Base-by-base conservation (phyloP, 139 green algal species). In the Prasinococcaceae sp. region DNA sequence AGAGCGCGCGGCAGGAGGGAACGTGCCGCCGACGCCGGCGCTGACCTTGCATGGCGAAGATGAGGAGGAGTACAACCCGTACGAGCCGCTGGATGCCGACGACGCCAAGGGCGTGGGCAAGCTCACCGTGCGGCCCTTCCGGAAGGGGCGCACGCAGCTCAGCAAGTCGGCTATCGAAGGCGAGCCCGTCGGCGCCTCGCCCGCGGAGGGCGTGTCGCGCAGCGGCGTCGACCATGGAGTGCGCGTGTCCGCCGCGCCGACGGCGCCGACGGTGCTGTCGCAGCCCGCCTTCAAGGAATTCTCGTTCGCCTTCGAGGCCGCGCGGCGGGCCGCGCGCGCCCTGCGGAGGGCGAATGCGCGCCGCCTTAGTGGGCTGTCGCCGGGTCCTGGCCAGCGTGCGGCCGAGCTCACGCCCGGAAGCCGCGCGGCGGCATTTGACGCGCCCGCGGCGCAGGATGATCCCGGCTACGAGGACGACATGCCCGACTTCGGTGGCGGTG, bases 1-100 rank as follows among this genome's bases (percentile, higher is more conserved):
- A n/a, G n/a, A n/a, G n/a, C n/a, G n/a, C n/a, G 14, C 20, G 29
- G 20, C 22, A 1, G 29, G 14, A 8, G 39, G n/a, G 4, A 17
- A 1, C 12, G 55, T 6, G 26, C 25, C 29, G 36, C 25, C 9
- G 23, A 19, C 3, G 38, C 22, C 29, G 37, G 36, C 37, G 39
- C 37, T 12, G 27, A 4, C 22, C 5, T 9, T 6, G 23, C 52
- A 68, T 8, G 55, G 41, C 5, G 65, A 69, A 24, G 60, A 69
- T 27, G 61, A 68, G 5, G 60, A 63, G 25, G 42, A 50, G 8
- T 81, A 70, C 44, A 76, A 92, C 54, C 76, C 80, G 0, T 92
- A 80, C 58, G 47, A 53, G n/a, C 82, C 75, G 1, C 65, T 88
- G 33, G 75, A 92, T 51, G 65, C 69, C 9, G 22, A 75, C 25